These are phyloP conservation scores for Colletotrichum incanum DNA, from an alignment of 2,329 filamentous ascomycete genomes.

Conservation along the genomic window DNA sequence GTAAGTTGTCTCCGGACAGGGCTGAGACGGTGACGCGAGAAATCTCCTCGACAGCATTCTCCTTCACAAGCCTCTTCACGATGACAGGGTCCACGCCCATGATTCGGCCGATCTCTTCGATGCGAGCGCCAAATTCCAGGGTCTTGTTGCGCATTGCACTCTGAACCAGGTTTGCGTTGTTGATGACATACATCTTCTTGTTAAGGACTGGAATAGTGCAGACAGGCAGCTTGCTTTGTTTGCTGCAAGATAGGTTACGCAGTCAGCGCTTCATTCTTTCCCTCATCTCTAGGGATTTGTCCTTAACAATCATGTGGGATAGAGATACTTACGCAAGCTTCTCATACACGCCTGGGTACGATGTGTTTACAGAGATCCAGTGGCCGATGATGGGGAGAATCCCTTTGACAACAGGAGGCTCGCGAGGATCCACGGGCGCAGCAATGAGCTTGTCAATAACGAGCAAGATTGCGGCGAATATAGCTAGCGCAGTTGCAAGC, in stretches of 20 bases:
- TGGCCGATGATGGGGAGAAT: conserved; percentile 63
- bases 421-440: conserved; percentile 50
- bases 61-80: conserved; percentile 55
- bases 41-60: conserved; percentile 49
- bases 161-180: conserved; percentile 57
- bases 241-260: conserved; percentile 38
- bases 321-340: conserved; percentile 54
- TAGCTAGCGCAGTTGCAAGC: not conserved
- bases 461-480: conserved; percentile 16
- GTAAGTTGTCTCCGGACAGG: conserved; percentile 52
- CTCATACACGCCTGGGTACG: conserved; percentile 55
- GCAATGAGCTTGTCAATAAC: conserved; percentile 25
- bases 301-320: not conserved
- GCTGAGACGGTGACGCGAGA: conserved; percentile 52
- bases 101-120: conserved; percentile 51
- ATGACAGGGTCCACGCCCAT: conserved; percentile 48
- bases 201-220: conserved; percentile 62
- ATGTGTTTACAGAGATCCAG: conserved; percentile 59
- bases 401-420: conserved; percentile 60
- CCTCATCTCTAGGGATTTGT: too few species aligned
- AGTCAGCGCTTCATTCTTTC: conserved; percentile 18
- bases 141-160: conserved; percentile 56
- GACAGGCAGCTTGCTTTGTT: conserved; percentile 51
- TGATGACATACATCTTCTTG: conserved; percentile 62
- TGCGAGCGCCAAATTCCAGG: conserved; percentile 58